Evolutionary conservation across 176 grass and related monocot genomes (phyloP), one percentile per base, ranked within the genome.

Genomic region (Avena eriantha): DNA sequence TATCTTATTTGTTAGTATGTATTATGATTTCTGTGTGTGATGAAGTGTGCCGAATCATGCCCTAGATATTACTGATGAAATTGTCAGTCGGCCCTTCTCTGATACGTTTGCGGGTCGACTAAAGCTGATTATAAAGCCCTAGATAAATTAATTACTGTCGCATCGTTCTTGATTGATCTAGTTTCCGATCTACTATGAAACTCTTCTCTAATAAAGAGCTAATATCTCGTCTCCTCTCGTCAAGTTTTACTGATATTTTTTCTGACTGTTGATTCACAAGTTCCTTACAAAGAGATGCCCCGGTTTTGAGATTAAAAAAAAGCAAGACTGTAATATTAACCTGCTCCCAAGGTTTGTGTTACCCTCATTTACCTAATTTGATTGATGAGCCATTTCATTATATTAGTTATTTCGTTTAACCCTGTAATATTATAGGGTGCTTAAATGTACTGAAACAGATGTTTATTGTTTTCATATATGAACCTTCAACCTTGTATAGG

Each of bases 401-500:
- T 73, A 73, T 47, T 73, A 72, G 39, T 72, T 72, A 72, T 23
- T 47, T 47, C 13, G 5, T 73, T 22, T 23, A 48, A 73, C 5
- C 21, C 41, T 73, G 21, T 73, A 73, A 73, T 47, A 47, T 73
- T 48, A 73, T 73, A 45, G 21, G 70, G 70, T 73, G n/a, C 41
- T 73, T 48, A 73, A 22, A 12, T 73, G 21, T 73, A 73, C 43
- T 47, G n/a, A 73, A 73, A 73, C 41, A 26, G 15, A 74, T 50
- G 5, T 49, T 47, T 73, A 73, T 73, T 73, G 43, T 47, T 73
- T 43, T 15, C 51, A 39, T 73, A 21, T 39, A 34, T 58, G 53
- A 55, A 78, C 53, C 51, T 78, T 58, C 33, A 55, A 78, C 53
- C 51, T 78, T 56, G 54, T 41, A 73, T 73, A 49, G 41, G 41